Conservation (phyloP, 2,329 filamentous ascomycete genomes). For the Diplodia sapinea region DNA sequence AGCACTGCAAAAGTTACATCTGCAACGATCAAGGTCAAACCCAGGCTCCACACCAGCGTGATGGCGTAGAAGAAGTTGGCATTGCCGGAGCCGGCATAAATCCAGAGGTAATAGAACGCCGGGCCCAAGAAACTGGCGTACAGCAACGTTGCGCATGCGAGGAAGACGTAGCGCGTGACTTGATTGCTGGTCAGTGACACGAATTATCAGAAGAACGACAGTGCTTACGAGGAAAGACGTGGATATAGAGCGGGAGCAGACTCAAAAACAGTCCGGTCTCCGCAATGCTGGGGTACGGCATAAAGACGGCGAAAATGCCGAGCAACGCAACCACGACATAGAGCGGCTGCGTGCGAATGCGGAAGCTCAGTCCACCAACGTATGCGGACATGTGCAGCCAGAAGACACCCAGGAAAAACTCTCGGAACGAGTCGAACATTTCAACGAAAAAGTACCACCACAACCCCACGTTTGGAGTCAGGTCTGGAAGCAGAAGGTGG, state of each 20-base stretch:
- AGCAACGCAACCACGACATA: conserved; percentile 84
- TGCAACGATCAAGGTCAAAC: conserved; percentile 82
- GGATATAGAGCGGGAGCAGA: conserved; percentile 83
- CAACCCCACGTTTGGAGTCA: conserved; percentile 92
- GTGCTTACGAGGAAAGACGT: conserved; percentile 78
- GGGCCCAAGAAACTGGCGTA: conserved; percentile 90
- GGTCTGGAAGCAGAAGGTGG: conserved; percentile 85
- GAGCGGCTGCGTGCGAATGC: conserved; percentile 82
- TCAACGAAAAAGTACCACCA: conserved; percentile 99
- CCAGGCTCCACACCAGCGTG: conserved; percentile 96
- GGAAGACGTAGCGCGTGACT: conserved; percentile 93
- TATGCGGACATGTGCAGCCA: conserved; percentile 95
- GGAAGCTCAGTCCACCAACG: conserved; percentile 81
- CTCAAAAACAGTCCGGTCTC: conserved; percentile 87
- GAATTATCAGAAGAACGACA: neutral
- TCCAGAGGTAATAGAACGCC: conserved; percentile 96
- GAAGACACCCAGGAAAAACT: conserved; percentile 97
- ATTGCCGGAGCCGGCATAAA: conserved; percentile 96
- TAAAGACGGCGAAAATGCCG: conserved; percentile 93
- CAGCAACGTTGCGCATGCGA: conserved; percentile 79
- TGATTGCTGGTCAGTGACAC: conserved; percentile 27
- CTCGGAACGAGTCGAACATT: conserved; percentile 97
- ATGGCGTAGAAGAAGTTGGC: conserved; percentile 99
- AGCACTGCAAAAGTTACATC: conserved; percentile 88
- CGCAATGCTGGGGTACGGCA: conserved; percentile 92